These are phyloP conservation scores for Trypanosoma boissoni DNA, from an alignment of 208 protist genomes.

Conservation along the genomic window DNA sequence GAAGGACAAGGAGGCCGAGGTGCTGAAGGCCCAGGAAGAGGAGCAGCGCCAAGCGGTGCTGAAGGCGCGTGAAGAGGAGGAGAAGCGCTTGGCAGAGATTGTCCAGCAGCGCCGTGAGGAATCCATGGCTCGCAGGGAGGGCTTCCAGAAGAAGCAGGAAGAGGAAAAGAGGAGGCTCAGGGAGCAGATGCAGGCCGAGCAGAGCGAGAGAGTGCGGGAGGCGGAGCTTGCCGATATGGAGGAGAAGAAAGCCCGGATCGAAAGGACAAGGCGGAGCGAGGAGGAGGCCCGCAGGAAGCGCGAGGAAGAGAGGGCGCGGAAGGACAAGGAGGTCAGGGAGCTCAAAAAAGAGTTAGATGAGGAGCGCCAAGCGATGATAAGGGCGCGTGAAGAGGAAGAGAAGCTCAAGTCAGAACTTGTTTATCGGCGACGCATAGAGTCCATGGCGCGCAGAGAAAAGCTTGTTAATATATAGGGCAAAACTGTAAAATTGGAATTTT, in stretches of 20 bases:
- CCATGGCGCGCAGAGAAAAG: conserved; percentile 25
- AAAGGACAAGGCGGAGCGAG: conserved; percentile 2
- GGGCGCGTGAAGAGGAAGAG: conserved; percentile 50
- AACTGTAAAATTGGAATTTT: too few species aligned
- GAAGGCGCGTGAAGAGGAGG: conserved; percentile 51
- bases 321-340: conserved; percentile 40
- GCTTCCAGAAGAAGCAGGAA: conserved; percentile 26
- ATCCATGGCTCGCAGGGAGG: conserved; percentile 22
- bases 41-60: conserved; percentile 43
- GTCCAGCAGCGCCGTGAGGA: conserved; percentile 31
- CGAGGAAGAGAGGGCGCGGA: conserved; percentile 33
- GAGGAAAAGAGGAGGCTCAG: conserved; percentile 38
- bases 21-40: conserved; percentile 39
- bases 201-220: not conserved
- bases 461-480: conserved; percentile 26
- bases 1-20: conserved; percentile 43
- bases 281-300: conserved; percentile 20
- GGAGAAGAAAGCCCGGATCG: conserved; percentile 2
- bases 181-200: conserved; percentile 4
- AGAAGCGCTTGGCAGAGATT: conserved; percentile 10
- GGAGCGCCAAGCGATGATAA: conserved; percentile 39
- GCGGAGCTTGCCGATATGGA: not conserved
- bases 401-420: conserved; percentile 9
- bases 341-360: conserved; percentile 42
- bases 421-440: conserved; percentile 30